Conservation (phyloP, 345 rosid species). For the Citrus maxima region DNA sequence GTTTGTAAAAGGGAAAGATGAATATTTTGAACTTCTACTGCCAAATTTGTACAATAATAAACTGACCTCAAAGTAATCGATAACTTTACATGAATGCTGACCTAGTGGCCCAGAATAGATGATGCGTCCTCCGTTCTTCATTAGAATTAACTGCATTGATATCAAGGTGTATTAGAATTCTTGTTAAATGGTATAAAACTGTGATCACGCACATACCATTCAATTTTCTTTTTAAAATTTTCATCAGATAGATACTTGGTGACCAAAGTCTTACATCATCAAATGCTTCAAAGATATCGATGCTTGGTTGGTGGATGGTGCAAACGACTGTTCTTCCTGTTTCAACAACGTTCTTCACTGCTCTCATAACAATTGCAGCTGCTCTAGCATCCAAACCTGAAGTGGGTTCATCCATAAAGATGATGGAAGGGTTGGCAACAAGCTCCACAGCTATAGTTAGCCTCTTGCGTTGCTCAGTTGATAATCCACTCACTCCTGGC, state of each 20-base stretch:
- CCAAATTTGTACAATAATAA: neutral
- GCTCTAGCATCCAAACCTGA: slow-evolving; percentile 56
- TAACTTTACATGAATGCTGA: slow-evolving; percentile 33
- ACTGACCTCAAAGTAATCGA: slow-evolving; percentile 40
- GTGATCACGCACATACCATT: neutral
- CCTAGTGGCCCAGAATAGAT: slow-evolving; percentile 41
- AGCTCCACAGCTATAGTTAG: slow-evolving; percentile 56
- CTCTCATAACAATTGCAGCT: slow-evolving; percentile 54
- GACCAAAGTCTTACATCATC: slow-evolving; percentile 35
- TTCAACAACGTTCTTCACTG: slow-evolving; percentile 43
- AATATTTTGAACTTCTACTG: neutral
- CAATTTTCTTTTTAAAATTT: neutral
- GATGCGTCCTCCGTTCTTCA: slow-evolving; percentile 40
- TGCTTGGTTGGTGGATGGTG: slow-evolving; percentile 57
- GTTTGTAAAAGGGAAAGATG: neutral
- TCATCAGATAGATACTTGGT: neutral
- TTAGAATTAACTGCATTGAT: slow-evolving; percentile 33
- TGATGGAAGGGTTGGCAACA: slow-evolving; percentile 49
- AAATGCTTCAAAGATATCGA: slow-evolving; percentile 46
- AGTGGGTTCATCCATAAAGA: slow-evolving; percentile 58
- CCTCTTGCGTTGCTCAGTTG: slow-evolving; percentile 51
- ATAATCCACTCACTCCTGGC: slow-evolving; percentile 36
- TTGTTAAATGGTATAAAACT: neutral
- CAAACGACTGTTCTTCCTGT: slow-evolving; percentile 54
- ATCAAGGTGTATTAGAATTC: neutral